These are phyloP conservation scores for Leptographium flavum DNA, from an alignment of 2,329 filamentous ascomycete genomes.

Conservation along the genomic window DNA sequence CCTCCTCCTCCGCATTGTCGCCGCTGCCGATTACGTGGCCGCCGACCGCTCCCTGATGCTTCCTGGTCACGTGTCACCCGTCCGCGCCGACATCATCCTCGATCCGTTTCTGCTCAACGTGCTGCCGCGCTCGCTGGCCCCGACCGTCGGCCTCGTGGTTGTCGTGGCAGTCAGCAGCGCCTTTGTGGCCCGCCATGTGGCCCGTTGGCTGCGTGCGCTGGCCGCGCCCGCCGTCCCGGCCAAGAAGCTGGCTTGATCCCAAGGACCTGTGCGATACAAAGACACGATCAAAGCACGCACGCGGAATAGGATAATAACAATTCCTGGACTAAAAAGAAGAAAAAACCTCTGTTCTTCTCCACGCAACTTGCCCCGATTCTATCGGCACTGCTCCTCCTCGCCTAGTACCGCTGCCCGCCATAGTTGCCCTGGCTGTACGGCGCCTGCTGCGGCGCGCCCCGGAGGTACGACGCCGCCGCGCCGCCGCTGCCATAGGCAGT, in stretches of 20 bases:
- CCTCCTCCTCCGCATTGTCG: slow-evolving; percentile 59
- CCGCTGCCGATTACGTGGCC: slow-evolving; percentile 77
- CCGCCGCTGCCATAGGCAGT: slow-evolving; percentile 1
- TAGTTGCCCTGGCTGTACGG: neutral
- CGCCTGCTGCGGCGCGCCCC: neutral
- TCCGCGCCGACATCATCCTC: slow-evolving; percentile 68
- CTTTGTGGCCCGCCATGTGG: slow-evolving; percentile 26
- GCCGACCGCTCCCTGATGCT: slow-evolving; percentile 60
- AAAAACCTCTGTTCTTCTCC: neutral
- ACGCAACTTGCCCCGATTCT: neutral
- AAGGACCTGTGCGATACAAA: neutral
- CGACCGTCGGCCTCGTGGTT: slow-evolving; percentile 55
- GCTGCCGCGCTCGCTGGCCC: slow-evolving; percentile 62
- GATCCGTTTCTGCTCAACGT: slow-evolving; percentile 69
- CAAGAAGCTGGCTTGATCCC: too few species aligned
- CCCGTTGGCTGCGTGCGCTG: slow-evolving; percentile 17
- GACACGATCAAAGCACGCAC: neutral
- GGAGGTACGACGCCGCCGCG: neutral
- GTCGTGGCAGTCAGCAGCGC: slow-evolving; percentile 36
- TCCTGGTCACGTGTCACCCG: slow-evolving; percentile 45
- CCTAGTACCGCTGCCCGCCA: neutral
- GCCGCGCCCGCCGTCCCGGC: slow-evolving; percentile 1
- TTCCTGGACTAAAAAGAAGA: too few species aligned
- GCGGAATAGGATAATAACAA: neutral
- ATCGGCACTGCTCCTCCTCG: neutral